phyloP scores from a whole-genome alignment of 2,329 filamentous ascomycete genomes.

The Penicillium sp. region DNA sequence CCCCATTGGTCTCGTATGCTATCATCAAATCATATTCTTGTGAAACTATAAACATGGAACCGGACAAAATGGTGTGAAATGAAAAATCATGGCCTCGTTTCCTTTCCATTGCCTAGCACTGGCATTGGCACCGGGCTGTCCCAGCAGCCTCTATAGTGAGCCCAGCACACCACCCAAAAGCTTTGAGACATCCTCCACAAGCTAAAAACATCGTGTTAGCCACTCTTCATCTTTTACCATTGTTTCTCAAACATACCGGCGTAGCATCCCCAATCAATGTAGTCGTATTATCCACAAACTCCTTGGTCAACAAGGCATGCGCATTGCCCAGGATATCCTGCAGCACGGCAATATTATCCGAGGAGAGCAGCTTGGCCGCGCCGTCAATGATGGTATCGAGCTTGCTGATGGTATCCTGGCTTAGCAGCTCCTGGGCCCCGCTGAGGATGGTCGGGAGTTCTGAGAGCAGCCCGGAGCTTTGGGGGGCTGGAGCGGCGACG shows the following conservation, averaged over 20 bases:
- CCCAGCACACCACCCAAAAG: conserved; percentile 29
- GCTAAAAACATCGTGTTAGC: conserved; percentile 14
- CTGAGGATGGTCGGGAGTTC: conserved; percentile 29
- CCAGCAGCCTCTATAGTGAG: conserved; percentile 17
- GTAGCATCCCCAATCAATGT: conserved; percentile 36
- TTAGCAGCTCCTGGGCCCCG: conserved; percentile 21
- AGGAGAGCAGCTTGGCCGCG: conserved; percentile 25
- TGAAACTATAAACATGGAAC: background rate
- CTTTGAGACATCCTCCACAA: conserved; percentile 33
- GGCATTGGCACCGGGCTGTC: background rate
- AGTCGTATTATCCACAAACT: conserved; percentile 33
- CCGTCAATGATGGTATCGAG: conserved; percentile 23
- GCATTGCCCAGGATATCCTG: conserved; percentile 31
- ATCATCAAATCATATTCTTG: conserved; percentile 8
- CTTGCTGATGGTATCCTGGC: conserved; percentile 21
- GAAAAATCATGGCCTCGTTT: background rate
- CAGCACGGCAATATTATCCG: conserved; percentile 25
- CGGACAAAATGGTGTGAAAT: background rate
- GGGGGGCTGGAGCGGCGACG: conserved; percentile 25
- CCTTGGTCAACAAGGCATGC: conserved; percentile 26
- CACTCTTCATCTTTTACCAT: background rate
- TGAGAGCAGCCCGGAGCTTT: conserved; percentile 24
- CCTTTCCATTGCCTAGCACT: background rate
- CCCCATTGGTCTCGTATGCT: conserved; percentile 9
- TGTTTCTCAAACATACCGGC: conserved; percentile 26